Conservation (phyloP, 805 yeast species). For the Spathaspora passalidarum region DNA sequence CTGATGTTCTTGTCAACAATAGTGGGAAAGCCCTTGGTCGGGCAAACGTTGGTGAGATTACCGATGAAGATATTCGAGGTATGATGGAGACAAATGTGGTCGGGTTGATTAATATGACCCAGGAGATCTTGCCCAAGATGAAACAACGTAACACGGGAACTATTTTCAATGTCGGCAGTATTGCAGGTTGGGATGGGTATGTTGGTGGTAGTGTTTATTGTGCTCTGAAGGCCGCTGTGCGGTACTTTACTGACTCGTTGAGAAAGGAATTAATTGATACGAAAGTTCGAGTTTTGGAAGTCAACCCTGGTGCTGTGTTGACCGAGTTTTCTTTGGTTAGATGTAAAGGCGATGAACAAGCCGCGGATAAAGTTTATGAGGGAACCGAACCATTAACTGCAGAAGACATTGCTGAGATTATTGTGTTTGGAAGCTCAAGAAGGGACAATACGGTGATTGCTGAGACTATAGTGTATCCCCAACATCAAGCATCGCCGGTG, state of each 20-base stretch:
- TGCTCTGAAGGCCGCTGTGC: constrained; percentile 37
- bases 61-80: constrained; percentile 28
- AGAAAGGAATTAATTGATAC: constrained; percentile 37
- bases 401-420: constrained; percentile 36
- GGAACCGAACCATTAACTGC: constrained; percentile 34
- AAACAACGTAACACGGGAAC: constrained; percentile 34
- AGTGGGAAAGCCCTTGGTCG: constrained; percentile 40
- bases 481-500: constrained; percentile 33
- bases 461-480: constrained; percentile 37
- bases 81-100: constrained; percentile 38
- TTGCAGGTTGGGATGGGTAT: constrained; percentile 38
- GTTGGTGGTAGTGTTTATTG: constrained; percentile 40
- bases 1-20: constrained; percentile 37
- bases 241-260: constrained; percentile 30
- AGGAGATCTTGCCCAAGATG: constrained; percentile 35
- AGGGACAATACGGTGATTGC: constrained; percentile 36
- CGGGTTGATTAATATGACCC: constrained; percentile 36
- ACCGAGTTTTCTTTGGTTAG: constrained; percentile 39
- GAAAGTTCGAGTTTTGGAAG: constrained; percentile 34
- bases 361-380: constrained; percentile 32
- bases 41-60: constrained; percentile 28
- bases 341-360: constrained; percentile 27
- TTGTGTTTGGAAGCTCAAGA: constrained; percentile 35
- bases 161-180: constrained; percentile 35
- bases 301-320: constrained; percentile 40